Percentiles rank a stretch among this genome's conserved stretches.
Conservation (phyloP, 1,284 basidiomycete species). For the Golubevia pallescens region DNA sequence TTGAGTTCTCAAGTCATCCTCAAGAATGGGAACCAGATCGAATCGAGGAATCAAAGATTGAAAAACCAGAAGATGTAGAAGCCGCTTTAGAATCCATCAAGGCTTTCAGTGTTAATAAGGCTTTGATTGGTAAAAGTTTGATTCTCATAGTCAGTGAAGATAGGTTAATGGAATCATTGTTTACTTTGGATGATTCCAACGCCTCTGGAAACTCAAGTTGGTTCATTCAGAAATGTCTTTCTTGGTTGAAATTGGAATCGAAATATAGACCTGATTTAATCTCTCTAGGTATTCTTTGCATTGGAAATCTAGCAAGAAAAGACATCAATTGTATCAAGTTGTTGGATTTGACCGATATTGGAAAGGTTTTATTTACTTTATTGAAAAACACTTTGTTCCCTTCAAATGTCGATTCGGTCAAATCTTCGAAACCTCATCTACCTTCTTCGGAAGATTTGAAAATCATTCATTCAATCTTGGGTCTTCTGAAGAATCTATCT, state of each 20-base stretch:
- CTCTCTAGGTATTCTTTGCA: constrained; percentile 44
- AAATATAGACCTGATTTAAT: constrained; percentile 32
- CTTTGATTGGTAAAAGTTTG: constrained; percentile 25
- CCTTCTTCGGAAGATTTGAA: no score
- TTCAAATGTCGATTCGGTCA: no score
- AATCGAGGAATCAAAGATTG: background rate
- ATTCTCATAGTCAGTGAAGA: constrained; percentile 48
- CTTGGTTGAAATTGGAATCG: constrained; percentile 29
- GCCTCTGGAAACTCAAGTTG: constrained; percentile 10
- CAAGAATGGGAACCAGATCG: constrained; percentile 15
- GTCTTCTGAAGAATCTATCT: background rate
- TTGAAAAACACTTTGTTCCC: no score
- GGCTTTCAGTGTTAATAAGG: constrained; percentile 29
- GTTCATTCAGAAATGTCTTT: constrained; percentile 35
- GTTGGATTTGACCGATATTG: no score
- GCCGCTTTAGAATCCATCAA: constrained; percentile 22
- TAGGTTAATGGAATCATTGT: constrained; percentile 39
- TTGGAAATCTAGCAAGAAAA: constrained; percentile 55
- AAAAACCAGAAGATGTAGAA: background rate
- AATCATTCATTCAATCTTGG: background rate
- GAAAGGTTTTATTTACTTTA: no score
- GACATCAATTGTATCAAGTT: no score
- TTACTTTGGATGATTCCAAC: constrained; percentile 11
- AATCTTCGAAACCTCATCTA: no score
- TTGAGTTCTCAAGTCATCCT: constrained; percentile 22